Evolutionary conservation across 2,329 filamentous ascomycete species (phyloP).

Genomic region (Fusarium longipes): DNA sequence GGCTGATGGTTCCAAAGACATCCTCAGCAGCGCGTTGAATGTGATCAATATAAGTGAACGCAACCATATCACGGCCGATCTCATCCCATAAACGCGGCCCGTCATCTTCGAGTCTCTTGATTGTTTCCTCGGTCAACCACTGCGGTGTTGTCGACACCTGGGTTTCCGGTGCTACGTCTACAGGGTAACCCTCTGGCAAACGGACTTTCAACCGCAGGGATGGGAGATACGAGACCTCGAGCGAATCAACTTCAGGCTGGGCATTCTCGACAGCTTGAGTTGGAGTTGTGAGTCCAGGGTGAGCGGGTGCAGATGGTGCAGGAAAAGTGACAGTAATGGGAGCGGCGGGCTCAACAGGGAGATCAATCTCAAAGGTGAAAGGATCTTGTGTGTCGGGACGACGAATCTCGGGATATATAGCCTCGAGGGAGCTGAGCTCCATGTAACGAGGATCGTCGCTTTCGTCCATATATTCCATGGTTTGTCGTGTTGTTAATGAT

Average conservation of each 20-base stretch:
- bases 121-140: conserved; percentile 65
- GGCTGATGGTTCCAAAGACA: conserved; percentile 67
- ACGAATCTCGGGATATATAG: conserved; percentile 75
- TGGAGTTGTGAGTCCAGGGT: conserved; percentile 23
- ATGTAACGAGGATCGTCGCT: conserved; percentile 65
- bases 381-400: conserved; percentile 54
- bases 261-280: conserved; percentile 24
- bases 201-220: conserved; percentile 64
- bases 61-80: conserved; percentile 66
- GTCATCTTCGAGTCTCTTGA: conserved; percentile 63
- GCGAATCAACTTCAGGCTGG: conserved; percentile 55
- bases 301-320: conserved; percentile 51
- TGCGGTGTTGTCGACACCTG: conserved; percentile 64
- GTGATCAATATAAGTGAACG: conserved; percentile 73
- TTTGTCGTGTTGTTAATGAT: conserved; percentile 16
- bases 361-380: conserved; percentile 66
- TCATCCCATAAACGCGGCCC: conserved; percentile 70
- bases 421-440: conserved; percentile 70
- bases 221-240: conserved; percentile 68
- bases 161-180: conserved; percentile 61
- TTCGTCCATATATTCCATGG: conserved; percentile 50
- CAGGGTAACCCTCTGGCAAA: conserved; percentile 69
- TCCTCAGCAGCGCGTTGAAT: conserved; percentile 68
- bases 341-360: conserved; percentile 66
- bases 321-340: conserved; percentile 69